Evolutionary conservation across 78 protist genomes (phyloP), one percentile per base, ranked within the genome.

Genomic region (Cyanophora paradoxa): DNA sequence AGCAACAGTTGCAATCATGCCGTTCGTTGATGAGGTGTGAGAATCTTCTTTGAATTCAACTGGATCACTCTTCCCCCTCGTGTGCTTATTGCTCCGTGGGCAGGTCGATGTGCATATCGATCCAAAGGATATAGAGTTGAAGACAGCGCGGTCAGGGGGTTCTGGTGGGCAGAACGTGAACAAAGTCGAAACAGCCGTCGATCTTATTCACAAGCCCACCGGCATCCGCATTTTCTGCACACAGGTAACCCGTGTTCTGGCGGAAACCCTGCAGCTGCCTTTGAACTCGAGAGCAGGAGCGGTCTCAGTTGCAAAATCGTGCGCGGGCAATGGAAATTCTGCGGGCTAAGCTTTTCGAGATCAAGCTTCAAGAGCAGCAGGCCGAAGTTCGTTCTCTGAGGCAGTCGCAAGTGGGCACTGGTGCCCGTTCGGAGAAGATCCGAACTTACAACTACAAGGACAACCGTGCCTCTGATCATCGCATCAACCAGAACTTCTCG

Each of bases 391-490:
- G 59, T 6, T 26, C 73, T 2, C 1, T 0, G 26, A 33, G 73
- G 7, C 33, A 64, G 71, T n/a, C 19, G 40, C 68, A 72, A 63
- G 71, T 76, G 20, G 81, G 81, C 33, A 36, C 81, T 0, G 82
- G 75, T n/a, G 19, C 82, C 8, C 61, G 82, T 31, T 64, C 74
- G 1, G 82, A 77, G 41, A 77, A 77, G 74, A 77, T 77, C 39
- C 82, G 82, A 0, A 77, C 82, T 1, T 77, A 77, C 66, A 77
- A 77, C 82, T 77, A 58, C 66, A 77, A 77, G 74, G 82, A 77
- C 67, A 46, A 24, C 36, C 68, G 68, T 2, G 30, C 44, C 44
- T 61, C 68, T 3, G 68, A 61, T 42, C 68, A 61, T 7, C 1
- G 68, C 13, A 17, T 61, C 30, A 30, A n/a, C 42, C 30, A 61